phyloP scores from a whole-genome alignment of 73 alveolate genomes.

The Symbiodinium pilosum region DNA sequence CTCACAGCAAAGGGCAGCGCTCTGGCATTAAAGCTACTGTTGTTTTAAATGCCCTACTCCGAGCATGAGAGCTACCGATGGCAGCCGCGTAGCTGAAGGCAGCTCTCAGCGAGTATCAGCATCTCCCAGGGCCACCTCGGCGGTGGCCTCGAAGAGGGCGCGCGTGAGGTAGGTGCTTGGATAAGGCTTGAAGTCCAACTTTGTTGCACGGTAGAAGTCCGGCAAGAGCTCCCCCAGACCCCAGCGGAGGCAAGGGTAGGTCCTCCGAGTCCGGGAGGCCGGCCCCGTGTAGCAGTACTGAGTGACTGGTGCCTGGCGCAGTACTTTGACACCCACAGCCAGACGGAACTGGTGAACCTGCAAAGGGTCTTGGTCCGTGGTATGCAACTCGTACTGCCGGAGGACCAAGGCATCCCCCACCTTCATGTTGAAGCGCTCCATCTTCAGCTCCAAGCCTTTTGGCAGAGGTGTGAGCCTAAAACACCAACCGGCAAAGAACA shows the following conservation, averaged over 20 bases:
- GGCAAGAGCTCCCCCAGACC: constrained; percentile 6
- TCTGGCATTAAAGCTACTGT: not conserved
- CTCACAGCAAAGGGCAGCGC: not conserved
- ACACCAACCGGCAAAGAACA: not conserved
- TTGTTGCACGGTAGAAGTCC: not conserved
- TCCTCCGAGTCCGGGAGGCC: constrained; percentile 13
- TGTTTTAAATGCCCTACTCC: too few species aligned
- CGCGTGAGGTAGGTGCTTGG: constrained; percentile 1
- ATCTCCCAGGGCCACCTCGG: constrained; percentile 1
- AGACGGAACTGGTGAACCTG: not conserved
- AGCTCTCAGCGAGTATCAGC: not conserved
- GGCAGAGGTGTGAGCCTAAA: constrained; percentile 13
- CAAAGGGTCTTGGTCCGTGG: constrained; percentile 16
- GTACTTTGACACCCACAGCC: constrained; percentile 23
- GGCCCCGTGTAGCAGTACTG: constrained; percentile 22
- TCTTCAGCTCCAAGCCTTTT: not conserved
- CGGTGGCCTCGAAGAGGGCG: constrained; percentile 2
- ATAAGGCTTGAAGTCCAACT: not conserved
- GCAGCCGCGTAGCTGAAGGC: too few species aligned
- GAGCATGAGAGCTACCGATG: too few species aligned
- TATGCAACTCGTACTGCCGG: constrained; percentile 20
- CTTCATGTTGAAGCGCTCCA: not conserved
- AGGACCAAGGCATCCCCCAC: constrained; percentile 20
- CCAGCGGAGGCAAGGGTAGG: constrained; percentile 30
- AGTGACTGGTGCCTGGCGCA: not conserved